Evolutionary conservation across 768 basidiomycete species (phyloP).

Genomic region (Pulveroboletus sp.): DNA sequence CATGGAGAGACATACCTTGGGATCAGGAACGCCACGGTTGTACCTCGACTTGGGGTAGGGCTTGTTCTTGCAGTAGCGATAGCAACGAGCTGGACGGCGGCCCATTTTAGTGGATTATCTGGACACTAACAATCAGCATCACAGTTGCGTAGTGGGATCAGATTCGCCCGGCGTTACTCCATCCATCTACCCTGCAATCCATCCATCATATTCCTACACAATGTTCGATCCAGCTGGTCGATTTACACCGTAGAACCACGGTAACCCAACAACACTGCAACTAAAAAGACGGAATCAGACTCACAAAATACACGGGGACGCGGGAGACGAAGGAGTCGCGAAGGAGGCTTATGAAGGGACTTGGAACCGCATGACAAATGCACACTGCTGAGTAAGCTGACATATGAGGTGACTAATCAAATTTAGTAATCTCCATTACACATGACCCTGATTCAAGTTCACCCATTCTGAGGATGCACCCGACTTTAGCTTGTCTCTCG

Average conservation of each 20-base stretch:
- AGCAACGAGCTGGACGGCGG: conserved; percentile 96
- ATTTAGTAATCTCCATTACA: background rate
- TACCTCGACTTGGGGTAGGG: conserved; percentile 94
- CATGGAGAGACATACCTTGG: conserved; percentile 55
- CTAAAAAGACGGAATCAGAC: background rate
- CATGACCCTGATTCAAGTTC: too few species aligned
- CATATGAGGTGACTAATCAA: too few species aligned
- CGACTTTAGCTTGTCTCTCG: conserved; percentile 63
- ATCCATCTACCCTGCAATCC: conserved; percentile 8
- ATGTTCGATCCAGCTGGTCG: background rate
- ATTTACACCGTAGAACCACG: background rate
- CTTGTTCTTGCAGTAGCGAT: conserved; percentile 99
- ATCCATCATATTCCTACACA: conserved; percentile 13
- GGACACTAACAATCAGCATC: conserved; percentile 4
- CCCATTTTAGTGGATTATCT: conserved; percentile 57
- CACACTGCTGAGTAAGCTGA: conserved; percentile 17
- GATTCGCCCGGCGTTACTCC: background rate
- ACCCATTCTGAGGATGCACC: conserved; percentile 46
- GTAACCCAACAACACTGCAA: background rate
- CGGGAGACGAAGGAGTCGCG: background rate
- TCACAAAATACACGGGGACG: conserved; percentile 23
- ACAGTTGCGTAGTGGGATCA: background rate
- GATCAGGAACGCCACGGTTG: conserved; percentile 97
- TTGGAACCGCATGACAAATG: conserved; percentile 18
- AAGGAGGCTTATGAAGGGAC: conserved; percentile 19